These are phyloP conservation scores for Aspergillus heteromorphus DNA, from an alignment of 495 filamentous ascomycete species.

Conservation along the genomic window DNA sequence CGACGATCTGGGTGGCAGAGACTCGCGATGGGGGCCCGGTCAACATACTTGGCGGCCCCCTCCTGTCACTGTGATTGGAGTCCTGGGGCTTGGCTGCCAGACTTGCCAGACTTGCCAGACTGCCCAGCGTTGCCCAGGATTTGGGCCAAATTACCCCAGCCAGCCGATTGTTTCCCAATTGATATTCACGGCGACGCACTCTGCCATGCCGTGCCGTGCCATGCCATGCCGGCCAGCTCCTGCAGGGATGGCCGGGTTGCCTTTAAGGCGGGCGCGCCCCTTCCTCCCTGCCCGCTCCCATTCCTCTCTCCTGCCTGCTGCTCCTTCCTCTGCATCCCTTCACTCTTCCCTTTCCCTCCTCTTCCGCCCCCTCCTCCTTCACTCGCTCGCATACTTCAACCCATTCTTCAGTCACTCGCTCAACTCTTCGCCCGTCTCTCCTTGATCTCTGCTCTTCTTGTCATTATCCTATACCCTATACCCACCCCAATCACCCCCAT, in stretches of 20 bases:
- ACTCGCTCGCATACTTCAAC: constrained; percentile 13
- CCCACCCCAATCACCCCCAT: not conserved
- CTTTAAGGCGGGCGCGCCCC: not conserved
- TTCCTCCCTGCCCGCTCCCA: not conserved
- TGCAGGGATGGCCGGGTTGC: not conserved
- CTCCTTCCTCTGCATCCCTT: constrained; percentile 11
- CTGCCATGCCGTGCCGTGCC: not conserved
- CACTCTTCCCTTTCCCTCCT: not conserved
- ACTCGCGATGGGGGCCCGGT: too few species aligned
- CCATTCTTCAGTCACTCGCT: constrained; percentile 21
- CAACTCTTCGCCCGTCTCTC: constrained; percentile 3
- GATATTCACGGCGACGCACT: not conserved
- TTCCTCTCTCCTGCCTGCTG: constrained; percentile 1
- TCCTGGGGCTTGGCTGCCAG: too few species aligned
- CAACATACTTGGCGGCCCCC: too few species aligned
- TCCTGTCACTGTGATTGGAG: too few species aligned
- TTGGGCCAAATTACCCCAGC: not conserved
- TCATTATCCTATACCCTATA: not conserved
- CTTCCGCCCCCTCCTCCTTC: constrained; percentile 12
- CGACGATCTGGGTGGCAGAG: not conserved
- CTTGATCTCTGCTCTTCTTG: constrained; percentile 1
- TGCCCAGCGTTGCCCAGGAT: too few species aligned
- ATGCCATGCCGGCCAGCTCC: not conserved
- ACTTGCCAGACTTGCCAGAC: too few species aligned
- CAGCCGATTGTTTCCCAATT: not conserved